Percentiles rank a stretch among this genome's conserved stretches.
Conservation (phyloP, 371 early-diverging fungal genomes). For the Circinella minor region DNA sequence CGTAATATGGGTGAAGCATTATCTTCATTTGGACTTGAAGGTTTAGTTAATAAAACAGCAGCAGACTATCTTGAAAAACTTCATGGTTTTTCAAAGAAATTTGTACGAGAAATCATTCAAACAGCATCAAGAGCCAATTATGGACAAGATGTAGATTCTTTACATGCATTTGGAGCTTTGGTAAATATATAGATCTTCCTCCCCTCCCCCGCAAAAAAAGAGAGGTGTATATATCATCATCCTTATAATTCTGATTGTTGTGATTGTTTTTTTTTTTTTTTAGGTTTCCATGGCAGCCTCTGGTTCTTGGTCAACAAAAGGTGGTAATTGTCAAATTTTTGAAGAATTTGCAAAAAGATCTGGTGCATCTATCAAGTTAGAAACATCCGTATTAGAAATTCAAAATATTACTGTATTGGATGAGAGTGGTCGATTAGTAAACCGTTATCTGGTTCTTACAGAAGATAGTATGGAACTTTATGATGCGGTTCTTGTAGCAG, state of each 20-base stretch:
- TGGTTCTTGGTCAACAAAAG: conserved; percentile 59
- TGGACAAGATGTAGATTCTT: conserved; percentile 63
- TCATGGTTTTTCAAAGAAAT: conserved; percentile 34
- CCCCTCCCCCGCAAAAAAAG: too few species aligned
- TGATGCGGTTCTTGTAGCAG: conserved; percentile 63
- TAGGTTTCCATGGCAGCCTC: conserved; percentile 59
- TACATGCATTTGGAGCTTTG: conserved; percentile 68
- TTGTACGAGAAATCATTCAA: conserved; percentile 58
- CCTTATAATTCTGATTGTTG: too few species aligned
- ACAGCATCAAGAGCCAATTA: conserved; percentile 74
- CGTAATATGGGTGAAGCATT: conserved; percentile 24
- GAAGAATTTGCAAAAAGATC: conserved; percentile 61
- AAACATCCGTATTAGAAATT: conserved; percentile 45
- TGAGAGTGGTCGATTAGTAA: conserved; percentile 16
- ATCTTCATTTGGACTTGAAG: conserved; percentile 26
- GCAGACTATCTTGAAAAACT: conserved; percentile 41
- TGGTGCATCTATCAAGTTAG: conserved; percentile 49
- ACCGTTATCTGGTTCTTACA: conserved; percentile 45
- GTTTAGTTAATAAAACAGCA: conserved; percentile 39
- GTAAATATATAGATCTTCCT: conserved; percentile 19
- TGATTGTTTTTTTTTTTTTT: too few species aligned
- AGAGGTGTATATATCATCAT: too few species aligned
- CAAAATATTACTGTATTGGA: conserved; percentile 43
- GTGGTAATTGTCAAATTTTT: conserved; percentile 73
- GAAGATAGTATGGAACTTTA: conserved; percentile 42